Base-by-base conservation (phyloP, 495 filamentous ascomycete genomes). In the Hypoxylon subgilvum region DNA sequence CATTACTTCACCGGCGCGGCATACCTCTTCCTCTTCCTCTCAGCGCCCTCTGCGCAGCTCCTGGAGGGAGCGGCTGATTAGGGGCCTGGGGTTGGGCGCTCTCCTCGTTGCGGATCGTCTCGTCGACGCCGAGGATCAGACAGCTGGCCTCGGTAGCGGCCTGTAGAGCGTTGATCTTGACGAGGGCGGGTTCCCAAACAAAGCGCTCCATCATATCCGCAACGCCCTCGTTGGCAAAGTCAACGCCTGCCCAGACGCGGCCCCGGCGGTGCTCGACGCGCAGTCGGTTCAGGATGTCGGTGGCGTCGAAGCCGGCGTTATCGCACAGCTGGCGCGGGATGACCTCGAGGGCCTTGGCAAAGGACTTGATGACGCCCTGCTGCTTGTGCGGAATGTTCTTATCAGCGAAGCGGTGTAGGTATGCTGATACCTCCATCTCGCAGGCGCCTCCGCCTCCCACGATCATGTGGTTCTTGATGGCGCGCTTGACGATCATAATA, bases 401-500 rank as follows among this genome's bases (percentile, higher is more conserved):
- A 73, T 97, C 93, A 52, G 95, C 94, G 63, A 87, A 96, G 52
- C 86, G 81, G 77, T 96, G 91, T 59, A 98, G 84, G 74, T 96
- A 92, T 41, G 90, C 87, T 4, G 91, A 96, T 41, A 97, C 73
- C 76, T 97, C 94, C 93, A 98, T 97, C 82, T 98, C 94, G 69
- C 83, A 86, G 10, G 94, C 93, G 66, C 94, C 94, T 61, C 94
- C 94, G 53, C 94, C 94, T 19, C 92, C 94, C 25, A 98, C 94
- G 65, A 98, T 96, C 63, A 83, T 89, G 57, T 87, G 86, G 76
- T 97, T 93, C 77, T 89, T 88, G 70, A 97, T 89, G 21, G 93
- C 90, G 40, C 95, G 91, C 82, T 96, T 97, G 60, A 98, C 94
- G 61, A 98, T 94, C 94, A 98, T 98, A 77, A 98, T 96, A 34